These are phyloP conservation scores for Eucalyptus erythrocorys DNA, from an alignment of 345 rosid genomes.

Conservation along the genomic window DNA sequence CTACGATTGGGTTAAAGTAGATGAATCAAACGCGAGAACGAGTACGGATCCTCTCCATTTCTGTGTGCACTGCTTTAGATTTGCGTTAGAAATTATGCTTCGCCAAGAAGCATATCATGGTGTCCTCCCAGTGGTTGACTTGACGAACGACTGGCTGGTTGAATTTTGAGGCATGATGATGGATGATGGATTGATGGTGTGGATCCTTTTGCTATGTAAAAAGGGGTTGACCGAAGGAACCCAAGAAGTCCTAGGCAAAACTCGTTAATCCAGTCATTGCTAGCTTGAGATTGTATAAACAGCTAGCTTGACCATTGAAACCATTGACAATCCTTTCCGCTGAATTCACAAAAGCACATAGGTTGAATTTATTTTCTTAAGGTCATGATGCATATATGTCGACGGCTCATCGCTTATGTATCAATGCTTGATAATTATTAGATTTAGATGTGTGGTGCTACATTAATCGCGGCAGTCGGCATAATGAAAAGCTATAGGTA, in stretches of 20 bases:
- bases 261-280: not conserved
- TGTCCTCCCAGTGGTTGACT: not conserved
- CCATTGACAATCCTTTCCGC: not conserved
- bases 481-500: not conserved
- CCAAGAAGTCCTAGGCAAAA: not conserved
- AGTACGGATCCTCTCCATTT: slow-evolving; percentile 1
- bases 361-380: not conserved
- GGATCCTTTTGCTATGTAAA: not conserved
- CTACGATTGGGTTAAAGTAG: slow-evolving; percentile 24
- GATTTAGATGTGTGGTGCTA: not conserved
- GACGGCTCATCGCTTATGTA: not conserved
- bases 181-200: not conserved
- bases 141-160: not conserved
- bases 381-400: not conserved
- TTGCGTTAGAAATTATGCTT: not conserved
- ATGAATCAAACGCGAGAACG: not conserved
- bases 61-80: not conserved
- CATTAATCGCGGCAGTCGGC: not conserved
- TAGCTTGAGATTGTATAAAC: not conserved
- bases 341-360: not conserved
- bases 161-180: not conserved
- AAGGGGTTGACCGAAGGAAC: not conserved
- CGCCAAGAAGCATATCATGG: not conserved
- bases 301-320: not conserved
- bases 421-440: not conserved